Percentiles rank a stretch among this genome's conserved stretches.
Conservation (phyloP, 2,329 filamentous ascomycete genomes). For the Moelleriella libera region DNA sequence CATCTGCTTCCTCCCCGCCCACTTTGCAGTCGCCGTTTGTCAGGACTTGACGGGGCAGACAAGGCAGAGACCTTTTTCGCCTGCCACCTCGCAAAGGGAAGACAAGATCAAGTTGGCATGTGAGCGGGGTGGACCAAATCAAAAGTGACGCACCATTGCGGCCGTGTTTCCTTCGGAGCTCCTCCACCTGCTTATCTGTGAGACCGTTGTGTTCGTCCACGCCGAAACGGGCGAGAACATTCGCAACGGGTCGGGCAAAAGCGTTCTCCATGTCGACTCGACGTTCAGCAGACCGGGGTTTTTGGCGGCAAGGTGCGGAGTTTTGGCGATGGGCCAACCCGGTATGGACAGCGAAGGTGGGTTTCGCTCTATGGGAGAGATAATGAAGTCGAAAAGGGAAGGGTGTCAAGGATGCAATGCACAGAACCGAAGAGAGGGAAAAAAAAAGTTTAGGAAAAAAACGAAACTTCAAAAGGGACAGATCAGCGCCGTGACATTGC, state of each 20-base stretch:
- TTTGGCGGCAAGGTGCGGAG: not conserved
- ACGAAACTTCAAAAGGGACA: constrained; percentile 1
- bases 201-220: constrained; percentile 42
- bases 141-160: constrained; percentile 42
- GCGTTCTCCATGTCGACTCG: constrained; percentile 43
- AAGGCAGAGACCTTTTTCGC: no score
- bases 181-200: constrained; percentile 41
- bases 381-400: not conserved
- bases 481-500: constrained; percentile 11
- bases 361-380: not conserved
- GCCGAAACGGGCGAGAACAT: constrained; percentile 44
- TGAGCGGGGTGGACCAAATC: constrained; percentile 5
- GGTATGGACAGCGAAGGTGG: not conserved
- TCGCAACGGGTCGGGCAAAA: constrained; percentile 40
- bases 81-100: no score
- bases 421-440: not conserved
- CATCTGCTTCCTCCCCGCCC: no score
- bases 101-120: no score
- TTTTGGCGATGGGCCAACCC: constrained; percentile 2
- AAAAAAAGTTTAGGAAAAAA: not conserved
- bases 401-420: not conserved
- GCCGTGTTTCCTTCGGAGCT: constrained; percentile 43
- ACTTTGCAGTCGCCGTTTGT: no score
- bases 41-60: no score
- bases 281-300: constrained; percentile 4